Evolutionary conservation across 352 stramenopile species (phyloP), one percentile per base, ranked within the genome.

Genomic region (Pythium oligandrum): DNA sequence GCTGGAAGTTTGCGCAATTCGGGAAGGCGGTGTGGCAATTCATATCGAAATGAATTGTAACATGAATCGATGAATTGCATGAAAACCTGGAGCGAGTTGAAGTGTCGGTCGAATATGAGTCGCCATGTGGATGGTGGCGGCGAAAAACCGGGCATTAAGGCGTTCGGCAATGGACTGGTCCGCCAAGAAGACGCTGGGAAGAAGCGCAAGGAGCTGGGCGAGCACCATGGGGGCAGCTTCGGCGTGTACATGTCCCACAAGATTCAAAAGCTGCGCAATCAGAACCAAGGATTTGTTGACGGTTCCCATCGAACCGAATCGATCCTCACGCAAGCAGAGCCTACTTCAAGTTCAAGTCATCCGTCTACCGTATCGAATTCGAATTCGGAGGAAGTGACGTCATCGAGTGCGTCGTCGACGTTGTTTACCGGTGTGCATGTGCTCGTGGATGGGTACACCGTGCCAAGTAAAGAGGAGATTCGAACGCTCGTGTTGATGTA

Each of bases 161-260:
- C 66, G 36, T 62, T 56, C 6, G 65, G 61, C 17, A 69, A 69
- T 40, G 32, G 51, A 34, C 49, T 68, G 40, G 59, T 61, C 46
- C 56, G 57, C 2, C 12, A 43, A 11, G 34, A 46, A 4, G 57
- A 70, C 26, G 4, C 36, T 5, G 10, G 10, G 26, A 59, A 51
- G 38, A 73, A 75, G 57, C 66, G 63, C n/a, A 66, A 80, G 66
- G 60, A 69, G 10, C 55, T 93, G 42, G 86, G 83, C 40, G 80
- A 94, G 70, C 86, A 96, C 66, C 86, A 96, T 61, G 85, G 79
- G 58, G 88, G 88, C 11, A 86, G 69, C 65, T 96, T 90, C 57
- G 70, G 86, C 44, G 73, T 95, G 37, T 97, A 97, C 76, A 96
- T 96, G 83, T 58, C 71, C 2, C 87, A 96, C 65, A 97, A 97